Conservation (phyloP, 192 early-diverging fungal species). For the Coemansia sp. region DNA sequence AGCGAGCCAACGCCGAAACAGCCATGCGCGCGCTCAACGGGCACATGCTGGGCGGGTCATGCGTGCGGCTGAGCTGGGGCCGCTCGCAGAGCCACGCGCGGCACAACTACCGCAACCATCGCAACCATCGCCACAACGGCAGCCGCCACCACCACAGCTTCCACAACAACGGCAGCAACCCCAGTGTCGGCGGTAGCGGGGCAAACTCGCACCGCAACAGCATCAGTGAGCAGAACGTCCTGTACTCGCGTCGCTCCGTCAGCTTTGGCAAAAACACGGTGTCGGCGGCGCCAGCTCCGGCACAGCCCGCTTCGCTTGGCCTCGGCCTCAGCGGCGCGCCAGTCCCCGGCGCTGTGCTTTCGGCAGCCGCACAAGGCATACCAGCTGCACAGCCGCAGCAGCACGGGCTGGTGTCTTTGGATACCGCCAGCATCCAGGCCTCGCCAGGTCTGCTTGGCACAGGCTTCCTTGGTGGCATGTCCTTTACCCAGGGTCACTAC, state of each 20-base stretch:
- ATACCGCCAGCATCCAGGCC: slow-evolving; percentile 19
- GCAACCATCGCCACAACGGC: slow-evolving; percentile 28
- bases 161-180: slow-evolving; percentile 27
- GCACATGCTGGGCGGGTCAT: slow-evolving; percentile 73
- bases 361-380: slow-evolving; percentile 9
- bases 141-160: slow-evolving; percentile 33
- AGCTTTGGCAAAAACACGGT: slow-evolving; percentile 35
- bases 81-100: slow-evolving; percentile 53
- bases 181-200: slow-evolving; percentile 34
- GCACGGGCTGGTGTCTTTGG: slow-evolving; percentile 15
- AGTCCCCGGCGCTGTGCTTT: slow-evolving; percentile 9
- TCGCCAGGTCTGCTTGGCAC: slow-evolving; percentile 7
- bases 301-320: slow-evolving; percentile 22
- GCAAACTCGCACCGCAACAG: slow-evolving; percentile 41
- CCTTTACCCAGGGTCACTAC: slow-evolving; percentile 14
- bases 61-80: slow-evolving; percentile 73
- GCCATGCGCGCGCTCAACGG: slow-evolving; percentile 92
- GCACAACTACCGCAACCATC: slow-evolving; percentile 38
- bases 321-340: slow-evolving; percentile 42
- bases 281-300: slow-evolving; percentile 3
- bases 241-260: slow-evolving; percentile 36
- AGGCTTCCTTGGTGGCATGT: slow-evolving; percentile 1
- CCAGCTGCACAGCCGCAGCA: neutral
- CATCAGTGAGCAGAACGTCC: slow-evolving; percentile 37
- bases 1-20: slow-evolving; percentile 79